These are phyloP conservation scores for Lumnitzera littorea DNA, from an alignment of 345 rosid genomes.

Conservation along the genomic window DNA sequence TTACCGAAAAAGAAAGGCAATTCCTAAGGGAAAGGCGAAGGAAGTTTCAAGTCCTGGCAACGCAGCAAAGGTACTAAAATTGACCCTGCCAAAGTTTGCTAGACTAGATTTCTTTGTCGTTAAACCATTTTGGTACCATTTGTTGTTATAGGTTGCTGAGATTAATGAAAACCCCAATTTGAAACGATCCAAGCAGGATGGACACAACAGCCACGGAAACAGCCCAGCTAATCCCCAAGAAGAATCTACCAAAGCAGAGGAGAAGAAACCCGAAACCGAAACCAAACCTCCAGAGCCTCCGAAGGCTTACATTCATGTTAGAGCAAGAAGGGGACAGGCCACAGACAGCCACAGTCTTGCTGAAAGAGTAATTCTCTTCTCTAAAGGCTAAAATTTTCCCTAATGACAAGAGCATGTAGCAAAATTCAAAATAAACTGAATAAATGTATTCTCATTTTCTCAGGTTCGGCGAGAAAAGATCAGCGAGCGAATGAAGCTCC, in stretches of 20 bases:
- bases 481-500: conserved; percentile 93
- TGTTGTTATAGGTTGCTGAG: conserved; percentile 22
- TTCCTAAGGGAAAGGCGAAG: conserved; percentile 26
- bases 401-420: neutral
- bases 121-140: neutral
- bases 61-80: conserved; percentile 14
- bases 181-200: conserved; percentile 36
- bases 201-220: conserved; percentile 21
- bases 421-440: neutral
- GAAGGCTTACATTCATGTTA: conserved; percentile 40
- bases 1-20: conserved; percentile 34
- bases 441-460: neutral
- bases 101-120: neutral
- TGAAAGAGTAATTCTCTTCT: conserved; percentile 64
- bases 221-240: conserved; percentile 19
- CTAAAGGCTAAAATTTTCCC: neutral
- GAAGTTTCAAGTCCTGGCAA: conserved; percentile 14
- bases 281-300: conserved; percentile 28
- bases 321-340: conserved; percentile 76
- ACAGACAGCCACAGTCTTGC: conserved; percentile 96
- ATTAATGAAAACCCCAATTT: conserved; percentile 20
- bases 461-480: conserved; percentile 95
- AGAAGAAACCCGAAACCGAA: conserved; percentile 10
- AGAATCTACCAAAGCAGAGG: neutral
- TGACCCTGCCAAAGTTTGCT: neutral